Conservation (phyloP, 2,329 filamentous ascomycete genomes). For the Colletotrichum neosansevieriae region DNA sequence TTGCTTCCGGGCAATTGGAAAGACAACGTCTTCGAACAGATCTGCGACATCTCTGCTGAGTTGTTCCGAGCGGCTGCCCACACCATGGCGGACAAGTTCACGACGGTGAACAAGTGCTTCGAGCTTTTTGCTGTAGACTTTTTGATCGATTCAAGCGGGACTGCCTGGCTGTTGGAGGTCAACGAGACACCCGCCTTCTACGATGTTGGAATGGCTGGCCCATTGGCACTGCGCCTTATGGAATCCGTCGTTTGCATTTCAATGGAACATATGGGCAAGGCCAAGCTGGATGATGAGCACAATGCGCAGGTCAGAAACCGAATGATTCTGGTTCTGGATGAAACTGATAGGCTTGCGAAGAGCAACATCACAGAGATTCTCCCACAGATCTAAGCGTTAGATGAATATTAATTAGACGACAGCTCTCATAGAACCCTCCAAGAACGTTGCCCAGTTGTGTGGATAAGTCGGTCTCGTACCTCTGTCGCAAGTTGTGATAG, state of each 20-base stretch:
- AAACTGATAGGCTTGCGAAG: slow-evolving; percentile 45
- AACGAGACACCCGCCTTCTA: slow-evolving; percentile 56
- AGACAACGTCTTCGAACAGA: slow-evolving; percentile 48
- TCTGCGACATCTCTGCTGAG: slow-evolving; percentile 50
- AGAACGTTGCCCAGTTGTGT: no score
- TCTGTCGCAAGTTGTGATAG: no score
- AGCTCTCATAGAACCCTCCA: no score
- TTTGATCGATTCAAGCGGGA: slow-evolving; percentile 48
- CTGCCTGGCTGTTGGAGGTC: slow-evolving; percentile 52
- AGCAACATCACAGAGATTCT: slow-evolving; percentile 47
- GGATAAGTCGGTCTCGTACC: no score
- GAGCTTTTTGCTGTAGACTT: slow-evolving; percentile 54
- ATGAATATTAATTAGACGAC: not conserved
- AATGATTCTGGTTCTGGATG: slow-evolving; percentile 46
- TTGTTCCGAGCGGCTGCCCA: slow-evolving; percentile 50
- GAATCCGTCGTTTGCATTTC: slow-evolving; percentile 50
- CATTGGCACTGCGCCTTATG: slow-evolving; percentile 51
- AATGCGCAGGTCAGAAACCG: slow-evolving; percentile 39
- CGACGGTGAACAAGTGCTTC: slow-evolving; percentile 51
- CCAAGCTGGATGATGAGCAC: slow-evolving; percentile 30
- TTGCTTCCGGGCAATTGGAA: slow-evolving; percentile 51
- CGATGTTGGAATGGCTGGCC: slow-evolving; percentile 49
- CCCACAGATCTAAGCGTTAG: slow-evolving; percentile 37
- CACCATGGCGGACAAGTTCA: slow-evolving; percentile 55
- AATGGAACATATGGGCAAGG: slow-evolving; percentile 50